These are phyloP conservation scores for Penicillium canescens DNA, from an alignment of 495 filamentous ascomycete species.

Conservation along the genomic window DNA sequence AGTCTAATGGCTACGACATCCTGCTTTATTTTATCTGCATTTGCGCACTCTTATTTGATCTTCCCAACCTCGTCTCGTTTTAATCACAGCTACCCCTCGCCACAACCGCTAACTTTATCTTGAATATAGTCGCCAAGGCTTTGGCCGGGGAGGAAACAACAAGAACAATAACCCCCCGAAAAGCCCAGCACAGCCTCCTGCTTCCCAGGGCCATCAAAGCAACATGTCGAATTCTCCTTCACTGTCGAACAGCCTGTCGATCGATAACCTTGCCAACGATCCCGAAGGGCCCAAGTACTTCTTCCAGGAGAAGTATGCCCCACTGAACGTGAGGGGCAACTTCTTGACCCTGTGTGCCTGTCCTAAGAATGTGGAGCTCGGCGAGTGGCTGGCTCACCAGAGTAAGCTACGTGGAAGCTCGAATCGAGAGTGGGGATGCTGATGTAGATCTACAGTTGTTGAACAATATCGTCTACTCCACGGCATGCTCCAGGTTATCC, in stretches of 20 bases:
- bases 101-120: constrained; percentile 46
- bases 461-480: constrained; percentile 87
- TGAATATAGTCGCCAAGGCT: constrained; percentile 48
- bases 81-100: constrained; percentile 17
- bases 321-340: constrained; percentile 90
- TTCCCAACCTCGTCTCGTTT: constrained; percentile 1
- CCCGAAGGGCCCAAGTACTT: constrained; percentile 65
- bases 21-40: not conserved
- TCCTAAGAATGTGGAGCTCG: constrained; percentile 84
- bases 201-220: constrained; percentile 31
- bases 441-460: constrained; percentile 59
- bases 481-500: constrained; percentile 79
- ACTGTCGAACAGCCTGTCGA: constrained; percentile 48
- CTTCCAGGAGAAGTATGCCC: constrained; percentile 78
- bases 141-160: constrained; percentile 53
- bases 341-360: constrained; percentile 92
- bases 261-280: constrained; percentile 52
- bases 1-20: constrained; percentile 10
- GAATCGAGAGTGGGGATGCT: constrained; percentile 10
- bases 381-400: constrained; percentile 94
- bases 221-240: constrained; percentile 62
- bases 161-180: constrained; percentile 52
- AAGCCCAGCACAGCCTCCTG: constrained; percentile 47
- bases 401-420: constrained; percentile 50
- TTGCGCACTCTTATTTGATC: not conserved